These are phyloP conservation scores for Malus hybrid DNA, from an alignment of 331 rosid genomes.

Conservation along the genomic window DNA sequence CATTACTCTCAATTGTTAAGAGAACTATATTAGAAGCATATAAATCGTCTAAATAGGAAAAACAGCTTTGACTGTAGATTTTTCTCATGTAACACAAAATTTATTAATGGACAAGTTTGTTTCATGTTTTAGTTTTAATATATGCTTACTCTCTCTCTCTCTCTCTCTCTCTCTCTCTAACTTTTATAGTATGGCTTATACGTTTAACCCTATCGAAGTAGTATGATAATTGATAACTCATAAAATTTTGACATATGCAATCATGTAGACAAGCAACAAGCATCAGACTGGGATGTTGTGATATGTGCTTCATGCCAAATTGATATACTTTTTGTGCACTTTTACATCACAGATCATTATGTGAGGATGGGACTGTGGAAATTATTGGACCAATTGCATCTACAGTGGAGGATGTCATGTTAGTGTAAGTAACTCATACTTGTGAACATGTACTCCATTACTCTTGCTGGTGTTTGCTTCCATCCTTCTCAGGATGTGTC, in stretches of 20 bases:
- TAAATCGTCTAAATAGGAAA: not conserved
- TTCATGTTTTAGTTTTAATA: not conserved
- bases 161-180: not conserved
- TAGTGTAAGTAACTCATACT: constrained; percentile 58
- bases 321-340: not conserved
- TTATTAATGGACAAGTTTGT: not conserved
- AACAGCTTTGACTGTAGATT: not conserved
- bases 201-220: not conserved
- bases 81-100: not conserved
- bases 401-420: constrained; percentile 80
- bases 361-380: constrained; percentile 87
- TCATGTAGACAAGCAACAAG: not conserved
- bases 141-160: not conserved
- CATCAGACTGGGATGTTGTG: not conserved
- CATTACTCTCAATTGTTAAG: not conserved
- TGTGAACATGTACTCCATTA: not conserved
- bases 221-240: not conserved
- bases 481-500: not conserved
- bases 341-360: constrained; percentile 50
- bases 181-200: not conserved
- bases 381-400: constrained; percentile 94
- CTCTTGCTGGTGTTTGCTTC: not conserved
- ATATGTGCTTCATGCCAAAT: not conserved
- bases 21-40: not conserved
- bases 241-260: not conserved